Percentiles rank a stretch among this genome's conserved stretches.
phyloP scores from a whole-genome alignment of 2,329 filamentous ascomycete species.

The Colletotrichum lupini region DNA sequence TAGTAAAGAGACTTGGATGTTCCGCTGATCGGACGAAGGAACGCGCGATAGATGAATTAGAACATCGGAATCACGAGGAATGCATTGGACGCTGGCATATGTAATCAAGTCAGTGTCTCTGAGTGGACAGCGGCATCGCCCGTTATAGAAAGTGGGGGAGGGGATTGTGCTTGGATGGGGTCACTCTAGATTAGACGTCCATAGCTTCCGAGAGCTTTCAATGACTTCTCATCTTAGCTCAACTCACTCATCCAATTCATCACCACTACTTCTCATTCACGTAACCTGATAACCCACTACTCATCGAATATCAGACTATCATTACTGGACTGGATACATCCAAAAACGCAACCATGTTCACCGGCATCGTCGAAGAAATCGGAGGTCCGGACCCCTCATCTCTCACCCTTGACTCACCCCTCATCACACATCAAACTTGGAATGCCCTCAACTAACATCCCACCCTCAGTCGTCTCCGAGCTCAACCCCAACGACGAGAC shows the following conservation, averaged over 20 bases:
- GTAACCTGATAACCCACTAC: background rate
- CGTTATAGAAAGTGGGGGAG: conserved; percentile 31
- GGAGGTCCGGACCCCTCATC: conserved; percentile 75
- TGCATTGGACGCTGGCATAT: background rate
- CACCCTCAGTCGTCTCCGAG: conserved; percentile 78
- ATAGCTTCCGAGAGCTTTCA: conserved; percentile 26
- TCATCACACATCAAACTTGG: conserved; percentile 9
- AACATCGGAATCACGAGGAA: background rate
- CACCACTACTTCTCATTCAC: background rate
- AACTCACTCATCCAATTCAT: background rate
- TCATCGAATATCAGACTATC: too few relatives aligned
- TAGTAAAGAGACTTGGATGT: background rate
- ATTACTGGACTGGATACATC: background rate
- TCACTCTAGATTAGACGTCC: background rate
- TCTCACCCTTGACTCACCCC: background rate
- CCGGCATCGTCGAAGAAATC: conserved; percentile 91
- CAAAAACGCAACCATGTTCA: conserved; percentile 77
- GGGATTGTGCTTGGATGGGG: conserved; percentile 14
- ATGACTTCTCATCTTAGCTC: conserved; percentile 9
- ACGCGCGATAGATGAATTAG: background rate
- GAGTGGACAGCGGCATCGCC: background rate
- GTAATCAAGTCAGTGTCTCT: background rate
- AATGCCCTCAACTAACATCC: conserved; percentile 36
- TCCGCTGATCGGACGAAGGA: background rate
- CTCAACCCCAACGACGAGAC: conserved; percentile 84